Evolutionary conservation across 202 grass and related monocot genomes (phyloP), one percentile per base, ranked within the genome.

Genomic region (Hordeum pubiflorum): DNA sequence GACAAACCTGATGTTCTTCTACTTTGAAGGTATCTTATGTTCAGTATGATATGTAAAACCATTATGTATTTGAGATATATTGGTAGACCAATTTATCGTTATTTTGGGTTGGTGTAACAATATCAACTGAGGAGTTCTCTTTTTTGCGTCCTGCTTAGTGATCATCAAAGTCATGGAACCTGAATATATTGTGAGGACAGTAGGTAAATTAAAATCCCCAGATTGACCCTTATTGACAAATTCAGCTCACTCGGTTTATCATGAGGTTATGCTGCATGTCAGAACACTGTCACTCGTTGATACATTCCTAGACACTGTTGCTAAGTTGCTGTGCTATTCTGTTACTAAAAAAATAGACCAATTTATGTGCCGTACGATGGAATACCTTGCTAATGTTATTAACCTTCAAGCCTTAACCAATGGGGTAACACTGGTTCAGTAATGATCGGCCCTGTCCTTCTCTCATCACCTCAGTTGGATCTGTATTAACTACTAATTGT

Each of bases 1-100:
- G 22, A 88, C 95, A 82, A 98, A 98, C 71, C 74, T 98, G 72
- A 98, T 98, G 95, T 81, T 95, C 63, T 98, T 98, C 89, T 98
- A 98, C 83, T 98, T 98, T 88, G 95, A 98, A 95, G 95, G 95
- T 98, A 84, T 79, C 46, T 64, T 43, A 21, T 83, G 41, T 38
- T 72, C 26, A 63, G 9, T 72, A 48, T 23, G 70, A 20, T 22
- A 26, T 65, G 34, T 50, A 17, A 17, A 52, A 31, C 78, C 15
- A 7, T 61, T 80, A 31, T 31, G 5, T 58, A 5, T 66, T 80
- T 23, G 63, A 27, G 6, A 60, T 81, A 69, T 48, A 59, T 64
- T 89, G 72, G 11, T 36, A 13, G 23, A 29, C 5, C 55, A 65
- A 14, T 58, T 31, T 40, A 76, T 57, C 2, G 11, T 73, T 39